Percentiles rank a stretch among this genome's conserved stretches.
Evolutionary conservation across 768 basidiomycete genomes (phyloP).

Genomic region (Pulveroboletus ravenelii): DNA sequence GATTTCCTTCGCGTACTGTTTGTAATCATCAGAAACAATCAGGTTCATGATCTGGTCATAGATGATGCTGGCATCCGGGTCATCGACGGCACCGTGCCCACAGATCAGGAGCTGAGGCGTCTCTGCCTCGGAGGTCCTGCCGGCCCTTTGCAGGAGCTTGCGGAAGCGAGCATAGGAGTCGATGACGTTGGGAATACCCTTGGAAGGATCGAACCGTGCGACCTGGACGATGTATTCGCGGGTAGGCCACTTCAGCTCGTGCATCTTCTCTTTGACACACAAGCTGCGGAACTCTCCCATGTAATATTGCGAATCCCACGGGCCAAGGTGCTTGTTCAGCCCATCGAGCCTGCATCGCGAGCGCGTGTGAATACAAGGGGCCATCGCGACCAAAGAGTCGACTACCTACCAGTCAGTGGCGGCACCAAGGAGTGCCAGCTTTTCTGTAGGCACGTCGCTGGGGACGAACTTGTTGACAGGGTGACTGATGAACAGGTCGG

Average conservation of each 20-base stretch:
- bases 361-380: conserved; percentile 1
- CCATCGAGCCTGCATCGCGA: conserved; percentile 69
- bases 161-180: conserved; percentile 87
- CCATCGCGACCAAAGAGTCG: conserved; percentile 12
- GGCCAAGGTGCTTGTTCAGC: conserved; percentile 81
- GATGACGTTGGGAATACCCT: conserved; percentile 80
- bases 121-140: conserved; percentile 43
- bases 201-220: conserved; percentile 90
- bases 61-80: conserved; percentile 91
- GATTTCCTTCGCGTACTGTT: conserved; percentile 55
- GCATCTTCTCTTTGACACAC: conserved; percentile 77
- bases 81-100: conserved; percentile 92
- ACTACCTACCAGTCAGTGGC: conserved; percentile 74
- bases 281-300: conserved; percentile 83
- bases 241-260: conserved; percentile 69
- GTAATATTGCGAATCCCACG: conserved; percentile 83
- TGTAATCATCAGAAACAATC: conserved; percentile 49
- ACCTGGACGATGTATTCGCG: conserved; percentile 88
- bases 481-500: conserved; percentile 91
- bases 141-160: conserved; percentile 47
- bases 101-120: conserved; percentile 76
- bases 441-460: conserved; percentile 69
- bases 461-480: conserved; percentile 95
- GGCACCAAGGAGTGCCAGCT: conserved; percentile 70
- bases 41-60: conserved; percentile 73